Evolutionary conservation across 1,139 yeast genomes (phyloP), one percentile per base, ranked within the genome.

Genomic region (Kodamaea plutei): DNA sequence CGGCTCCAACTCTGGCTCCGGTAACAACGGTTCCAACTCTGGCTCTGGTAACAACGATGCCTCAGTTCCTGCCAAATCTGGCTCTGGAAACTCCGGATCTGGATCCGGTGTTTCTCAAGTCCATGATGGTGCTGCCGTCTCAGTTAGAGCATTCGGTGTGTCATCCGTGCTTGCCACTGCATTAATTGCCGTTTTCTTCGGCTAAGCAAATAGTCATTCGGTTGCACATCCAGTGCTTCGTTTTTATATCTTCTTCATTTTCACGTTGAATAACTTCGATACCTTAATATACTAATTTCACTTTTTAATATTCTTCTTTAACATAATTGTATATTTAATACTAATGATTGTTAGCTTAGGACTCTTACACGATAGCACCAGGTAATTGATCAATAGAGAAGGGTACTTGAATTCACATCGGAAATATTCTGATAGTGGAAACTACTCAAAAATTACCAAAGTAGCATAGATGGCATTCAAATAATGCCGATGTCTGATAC

Each of bases 111-210:
- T 18, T 10, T 10, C 20, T 8, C 20, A 18, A 18, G 20, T 10
- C n/a, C 20, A 18, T 13, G 23, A 21, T n/a, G 14, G 14, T 12
- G 23, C 23, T 21, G 23, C 23, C 6, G n/a, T 11, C 23, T 21
- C 23, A 11, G 6, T 21, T 13, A 21, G 11, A 13, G 14, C 12
- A n/a, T 11, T 8, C 4, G 9, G 8, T 4, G 11, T 13, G 13
- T 21, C 23, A 4, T 8, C 12, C 23, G 7, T 21, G 12, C 8
- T 13, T n/a, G 23, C 12, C 12, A 11, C 11, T 11, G 23, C 23
- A 9, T 9, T 21, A 13, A 11, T 21, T 12, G 23, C 23, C 13
- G 7, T 21, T 8, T 21, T 21, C 23, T n/a, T n/a, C n/a, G n/a
- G n/a, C n/a, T n/a, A n/a, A n/a, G n/a, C n/a, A n/a, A n/a, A n/a